phyloP scores from a whole-genome alignment of 1,284 basidiomycete genomes.

The Agroathelia rolfsii region DNA sequence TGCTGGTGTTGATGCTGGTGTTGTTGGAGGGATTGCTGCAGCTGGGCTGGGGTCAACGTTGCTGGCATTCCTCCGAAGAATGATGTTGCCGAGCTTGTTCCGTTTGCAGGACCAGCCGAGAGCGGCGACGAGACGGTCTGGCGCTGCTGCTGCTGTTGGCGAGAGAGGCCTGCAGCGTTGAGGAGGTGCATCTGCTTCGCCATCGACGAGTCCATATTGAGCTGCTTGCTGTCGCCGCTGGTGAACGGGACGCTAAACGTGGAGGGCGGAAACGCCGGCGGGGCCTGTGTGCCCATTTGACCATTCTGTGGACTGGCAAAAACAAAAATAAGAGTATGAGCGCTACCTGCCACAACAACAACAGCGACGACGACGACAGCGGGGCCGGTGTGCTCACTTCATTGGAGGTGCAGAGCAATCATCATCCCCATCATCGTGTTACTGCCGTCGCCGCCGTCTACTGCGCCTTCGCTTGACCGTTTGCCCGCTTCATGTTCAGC shows the following conservation, averaged over 20 bases:
- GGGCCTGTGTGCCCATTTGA: conserved; percentile 22
- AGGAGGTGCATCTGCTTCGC: conserved; percentile 73
- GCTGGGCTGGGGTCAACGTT: conserved; percentile 31
- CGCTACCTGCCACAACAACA: no score
- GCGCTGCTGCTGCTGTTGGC: conserved; percentile 54
- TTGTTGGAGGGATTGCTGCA: background rate
- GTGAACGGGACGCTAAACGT: conserved; percentile 12
- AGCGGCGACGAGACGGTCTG: conserved; percentile 38
- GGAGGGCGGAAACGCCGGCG: conserved; percentile 13
- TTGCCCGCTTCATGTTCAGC: no score
- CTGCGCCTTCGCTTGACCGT: no score
- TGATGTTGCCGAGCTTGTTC: conserved; percentile 57
- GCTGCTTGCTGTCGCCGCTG: conserved; percentile 12
- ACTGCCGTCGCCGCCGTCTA: no score
- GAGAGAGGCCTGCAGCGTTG: conserved; percentile 48
- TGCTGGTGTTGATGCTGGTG: no score
- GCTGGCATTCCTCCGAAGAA: conserved; percentile 49
- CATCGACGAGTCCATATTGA: conserved; percentile 38
- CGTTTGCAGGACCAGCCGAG: conserved; percentile 27
- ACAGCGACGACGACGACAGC: no score
- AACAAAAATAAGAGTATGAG: background rate
- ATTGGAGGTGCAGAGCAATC: no score
- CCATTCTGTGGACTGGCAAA: conserved; percentile 22
- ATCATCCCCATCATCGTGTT: no score
- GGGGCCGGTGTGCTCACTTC: no score